Evolutionary conservation across 768 basidiomycete genomes (phyloP).

Genomic region (Macrolepiota dolichaula): DNA sequence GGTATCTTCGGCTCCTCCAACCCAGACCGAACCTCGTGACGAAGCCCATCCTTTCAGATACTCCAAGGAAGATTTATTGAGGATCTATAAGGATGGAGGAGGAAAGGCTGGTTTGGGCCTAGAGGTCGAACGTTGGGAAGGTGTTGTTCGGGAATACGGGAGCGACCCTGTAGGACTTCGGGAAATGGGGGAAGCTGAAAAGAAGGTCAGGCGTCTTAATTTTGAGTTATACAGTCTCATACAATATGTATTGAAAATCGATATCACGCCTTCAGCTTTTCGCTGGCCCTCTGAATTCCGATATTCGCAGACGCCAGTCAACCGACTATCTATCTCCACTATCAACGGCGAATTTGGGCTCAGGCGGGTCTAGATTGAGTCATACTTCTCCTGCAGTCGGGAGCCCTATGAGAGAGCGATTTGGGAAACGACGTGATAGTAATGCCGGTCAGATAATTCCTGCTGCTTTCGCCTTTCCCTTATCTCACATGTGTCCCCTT

Average conservation of each 20-base stretch:
- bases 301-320: conserved; percentile 82
- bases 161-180: conserved; percentile 71
- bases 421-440: conserved; percentile 71
- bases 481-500: conserved; percentile 17
- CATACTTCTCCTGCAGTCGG: conserved; percentile 41
- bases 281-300: conserved; percentile 79
- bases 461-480: conserved; percentile 6
- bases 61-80: conserved; percentile 80
- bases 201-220: conserved; percentile 62
- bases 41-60: conserved; percentile 80
- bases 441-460: conserved; percentile 43
- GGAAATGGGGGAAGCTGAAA: conserved; percentile 81
- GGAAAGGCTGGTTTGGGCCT: conserved; percentile 72
- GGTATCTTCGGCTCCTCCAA: conserved; percentile 51
- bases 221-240: conserved; percentile 19
- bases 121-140: conserved; percentile 88
- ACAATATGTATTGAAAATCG: conserved; percentile 29
- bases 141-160: conserved; percentile 76
- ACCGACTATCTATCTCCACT: conserved; percentile 66
- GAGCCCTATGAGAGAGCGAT: conserved; percentile 66
- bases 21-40: conserved; percentile 54
- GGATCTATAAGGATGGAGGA: conserved; percentile 78
- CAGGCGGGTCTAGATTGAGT: conserved; percentile 57
- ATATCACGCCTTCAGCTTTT: conserved; percentile 48
- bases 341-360: conserved; percentile 40